phyloP scores from a whole-genome alignment of 371 early-diverging fungal genomes.

The Sporodiniella umbellata region DNA sequence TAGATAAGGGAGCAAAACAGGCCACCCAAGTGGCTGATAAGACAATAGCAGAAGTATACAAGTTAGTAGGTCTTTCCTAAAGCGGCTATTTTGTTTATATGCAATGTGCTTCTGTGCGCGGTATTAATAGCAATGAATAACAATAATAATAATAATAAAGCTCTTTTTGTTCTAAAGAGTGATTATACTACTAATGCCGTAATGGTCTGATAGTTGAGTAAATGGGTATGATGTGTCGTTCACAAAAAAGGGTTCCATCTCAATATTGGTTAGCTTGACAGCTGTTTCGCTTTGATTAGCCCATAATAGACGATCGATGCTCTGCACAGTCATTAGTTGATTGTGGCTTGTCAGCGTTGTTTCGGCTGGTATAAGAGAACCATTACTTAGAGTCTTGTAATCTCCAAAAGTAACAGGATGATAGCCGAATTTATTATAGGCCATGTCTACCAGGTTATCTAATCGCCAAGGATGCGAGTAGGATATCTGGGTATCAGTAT shows the following conservation, averaged over 20 bases:
- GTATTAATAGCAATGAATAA: too few relatives aligned
- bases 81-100: constrained; percentile 1
- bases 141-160: too few relatives aligned
- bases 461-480: constrained; percentile 11
- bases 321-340: constrained; percentile 55
- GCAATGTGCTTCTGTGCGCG: neutral
- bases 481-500: neutral
- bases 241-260: constrained; percentile 32
- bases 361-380: constrained; percentile 50
- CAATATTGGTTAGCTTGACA: constrained; percentile 16
- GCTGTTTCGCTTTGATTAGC: constrained; percentile 6
- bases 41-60: constrained; percentile 55
- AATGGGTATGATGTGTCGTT: constrained; percentile 28
- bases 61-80: constrained; percentile 55
- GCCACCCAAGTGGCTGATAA: constrained; percentile 52
- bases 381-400: constrained; percentile 37
- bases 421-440: constrained; percentile 53
- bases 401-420: constrained; percentile 84
- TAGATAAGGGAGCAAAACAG: constrained; percentile 60
- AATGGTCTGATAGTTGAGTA: constrained; percentile 51
- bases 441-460: constrained; percentile 46
- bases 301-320: constrained; percentile 72
- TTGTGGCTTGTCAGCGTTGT: constrained; percentile 56
- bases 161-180: too few relatives aligned
- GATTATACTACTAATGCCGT: neutral